Conservation (phyloP, 257 asterid genomes). For the Salvia hispanica region DNA sequence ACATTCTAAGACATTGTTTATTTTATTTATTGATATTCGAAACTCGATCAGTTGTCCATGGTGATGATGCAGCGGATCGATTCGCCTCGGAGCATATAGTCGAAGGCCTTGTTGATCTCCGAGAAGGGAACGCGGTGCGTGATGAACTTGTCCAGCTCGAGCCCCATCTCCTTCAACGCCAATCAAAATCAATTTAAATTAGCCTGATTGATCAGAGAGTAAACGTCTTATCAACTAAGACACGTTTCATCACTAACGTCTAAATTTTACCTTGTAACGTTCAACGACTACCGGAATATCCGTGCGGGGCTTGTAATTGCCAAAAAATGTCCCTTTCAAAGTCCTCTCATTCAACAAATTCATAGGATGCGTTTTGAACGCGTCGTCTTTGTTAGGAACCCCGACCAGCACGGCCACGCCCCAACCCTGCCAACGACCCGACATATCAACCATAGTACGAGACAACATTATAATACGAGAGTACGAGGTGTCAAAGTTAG, state of each 20-base stretch:
- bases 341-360: conserved; percentile 80
- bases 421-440: conserved; percentile 62
- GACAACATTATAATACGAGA: not conserved
- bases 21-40: too few species aligned
- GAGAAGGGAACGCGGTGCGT: conserved; percentile 57
- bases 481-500: not conserved
- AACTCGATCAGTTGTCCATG: conserved; percentile 41
- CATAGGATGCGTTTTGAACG: conserved; percentile 70
- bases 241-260: too few species aligned
- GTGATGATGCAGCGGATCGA: conserved; percentile 57
- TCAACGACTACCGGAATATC: conserved; percentile 74
- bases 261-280: conserved; percentile 56
- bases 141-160: conserved; percentile 66
- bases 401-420: conserved; percentile 95
- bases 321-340: conserved; percentile 81
- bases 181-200: not conserved
- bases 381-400: conserved; percentile 72
- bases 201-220: too few species aligned
- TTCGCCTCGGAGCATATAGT: conserved; percentile 52
- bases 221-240: too few species aligned
- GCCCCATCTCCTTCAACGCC: conserved; percentile 49
- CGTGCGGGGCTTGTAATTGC: conserved; percentile 79
- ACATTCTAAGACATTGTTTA: too few species aligned
- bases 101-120: conserved; percentile 73
- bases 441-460: not conserved